Percentiles rank a stretch among this genome's conserved stretches.
Evolutionary conservation across 2,329 filamentous ascomycete genomes (phyloP).

Genomic region (Aspergillus bombycis): DNA sequence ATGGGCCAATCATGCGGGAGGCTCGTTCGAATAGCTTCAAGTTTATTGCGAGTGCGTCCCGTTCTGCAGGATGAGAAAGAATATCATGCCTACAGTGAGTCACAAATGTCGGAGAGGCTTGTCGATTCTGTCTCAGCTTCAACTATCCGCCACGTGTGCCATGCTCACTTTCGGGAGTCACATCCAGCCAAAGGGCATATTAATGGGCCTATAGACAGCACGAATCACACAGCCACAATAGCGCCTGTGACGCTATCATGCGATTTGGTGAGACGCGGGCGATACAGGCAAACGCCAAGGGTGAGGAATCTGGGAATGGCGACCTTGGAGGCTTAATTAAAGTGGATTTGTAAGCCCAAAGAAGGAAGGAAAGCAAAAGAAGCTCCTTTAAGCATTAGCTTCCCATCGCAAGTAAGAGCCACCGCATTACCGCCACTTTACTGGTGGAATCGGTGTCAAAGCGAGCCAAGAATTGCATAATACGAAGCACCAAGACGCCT

Average conservation of each 20-base stretch:
- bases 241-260: neutral
- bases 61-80: neutral
- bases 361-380: no score
- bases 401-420: no score
- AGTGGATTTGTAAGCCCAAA: no score
- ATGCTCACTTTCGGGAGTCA: neutral
- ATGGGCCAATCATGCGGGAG: neutral
- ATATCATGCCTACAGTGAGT: neutral
- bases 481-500: no score
- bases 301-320: no score
- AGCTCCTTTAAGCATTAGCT: no score
- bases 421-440: no score
- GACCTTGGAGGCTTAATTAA: neutral
- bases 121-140: no score
- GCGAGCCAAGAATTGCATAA: no score
- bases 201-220: neutral
- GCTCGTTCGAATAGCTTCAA: neutral
- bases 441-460: no score
- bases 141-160: neutral
- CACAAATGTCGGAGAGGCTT: neutral
- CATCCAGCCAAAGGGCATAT: neutral
- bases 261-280: neutral
- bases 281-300: neutral
- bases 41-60: neutral
- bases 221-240: neutral